Evolutionary conservation across 495 filamentous ascomycete species (phyloP), one percentile per base, ranked within the genome.

Genomic region (Aspergillus diversus): DNA sequence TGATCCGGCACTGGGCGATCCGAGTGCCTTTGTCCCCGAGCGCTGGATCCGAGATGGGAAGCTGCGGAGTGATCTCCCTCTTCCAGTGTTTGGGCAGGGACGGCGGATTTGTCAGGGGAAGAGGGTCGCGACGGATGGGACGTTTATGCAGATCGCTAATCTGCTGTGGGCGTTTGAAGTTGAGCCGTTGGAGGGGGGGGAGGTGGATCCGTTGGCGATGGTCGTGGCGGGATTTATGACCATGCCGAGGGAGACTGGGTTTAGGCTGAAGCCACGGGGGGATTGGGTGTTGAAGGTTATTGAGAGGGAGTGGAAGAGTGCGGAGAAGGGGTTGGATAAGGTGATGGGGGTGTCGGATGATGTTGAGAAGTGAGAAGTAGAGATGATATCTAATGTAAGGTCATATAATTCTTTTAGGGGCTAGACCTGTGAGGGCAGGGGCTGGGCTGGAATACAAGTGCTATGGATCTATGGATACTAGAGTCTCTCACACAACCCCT

Each of bases 141-240:
- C 64, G 1, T 73, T 71, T n/a, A 60, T 75, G 69, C 65, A 71
- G 48, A 49, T 75, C 52, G 68, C 72, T 15, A 58, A 37, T 46
- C 43, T 75, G 48, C 59, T 75, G 1, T 75, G 72, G 72, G 70
- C 72, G 12, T 75, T 73, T 62, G 72, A 75, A 50, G 39, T 74
- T 8, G 63, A 71, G 60, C 50, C 37, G 1, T 43, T 35, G 27
- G 48, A 69, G 12, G 72, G 66, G n/a, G 66, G 58, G 43, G 65
- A 33, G 57, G 53, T 71, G 33, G 72, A 74, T 69, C 70, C 70
- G 33, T 71, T 66, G 68, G 68, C 51, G 16, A 74, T 74, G 72
- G 63, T 65, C 2, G 72, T 74, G 7, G 65, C 55, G 43, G 71
- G 72, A 3, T 70, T 72, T 48, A 69, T 75, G 70, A 71, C 65